Evolutionary conservation across 192 early-diverging fungal species (phyloP), one percentile per base, ranked within the genome.

Genomic region (Spizellomyces punctatus): DNA sequence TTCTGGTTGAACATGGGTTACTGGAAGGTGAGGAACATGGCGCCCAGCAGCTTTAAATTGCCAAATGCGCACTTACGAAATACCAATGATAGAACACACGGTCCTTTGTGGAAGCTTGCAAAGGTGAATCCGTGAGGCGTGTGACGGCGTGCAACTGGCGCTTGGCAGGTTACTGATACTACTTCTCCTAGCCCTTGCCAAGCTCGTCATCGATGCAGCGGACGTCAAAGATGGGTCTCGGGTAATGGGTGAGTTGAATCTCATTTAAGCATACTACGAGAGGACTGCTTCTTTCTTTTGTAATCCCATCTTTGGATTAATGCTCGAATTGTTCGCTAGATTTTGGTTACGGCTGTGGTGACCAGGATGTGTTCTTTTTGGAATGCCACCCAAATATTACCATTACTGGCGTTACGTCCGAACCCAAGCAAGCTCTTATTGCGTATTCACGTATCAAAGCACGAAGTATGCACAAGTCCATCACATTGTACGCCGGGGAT

Each of bases 1-100:
- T 48, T 62, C 17, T 81, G 80, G 80, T 69, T 81, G 43, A 81
- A 78, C 48, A 81, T 81, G 80, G 80, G 77, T 21, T 72, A 49
- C 42, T 77, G 76, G 76, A 77, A 61, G 49, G 70, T 72, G 21
- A n/a, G 63, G 27, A 36, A 36, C 27, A 36, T 3, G 27, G 27
- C 27, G 27, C 27, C 27, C 27, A 36, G 27, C 27, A 3, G 27
- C 27, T 0, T 36, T 36, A 36, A 36, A 36, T 36, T 36, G 27
- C 0, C 27, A 3, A 36, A 2, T 36, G 27, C 27, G 0, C 27
- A 36, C n/a, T 27, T 10, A 17, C 60, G 16, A 67, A 58, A 58
- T 67, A 10, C 6, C 41, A 17, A 46, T 21, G 8, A 10, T 19
- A 72, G 71, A 63, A 65, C 21, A 72, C 71, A 8, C 54, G 36